Conservation (phyloP, 2,329 filamentous ascomycete genomes). For the Pseudopyricularia javanii region DNA sequence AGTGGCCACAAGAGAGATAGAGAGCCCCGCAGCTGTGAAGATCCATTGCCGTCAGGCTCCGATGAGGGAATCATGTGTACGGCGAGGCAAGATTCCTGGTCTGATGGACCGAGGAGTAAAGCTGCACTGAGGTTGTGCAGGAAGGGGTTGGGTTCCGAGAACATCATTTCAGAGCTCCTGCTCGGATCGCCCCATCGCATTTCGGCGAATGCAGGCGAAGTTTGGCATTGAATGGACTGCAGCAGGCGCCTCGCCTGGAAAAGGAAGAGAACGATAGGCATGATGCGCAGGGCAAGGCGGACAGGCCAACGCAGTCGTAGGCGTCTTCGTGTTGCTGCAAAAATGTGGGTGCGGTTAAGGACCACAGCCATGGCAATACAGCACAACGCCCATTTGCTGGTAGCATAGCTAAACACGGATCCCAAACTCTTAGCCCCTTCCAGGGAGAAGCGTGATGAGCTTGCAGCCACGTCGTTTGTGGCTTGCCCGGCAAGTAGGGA, state of each 20-base stretch:
- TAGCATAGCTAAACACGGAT: constrained; percentile 81
- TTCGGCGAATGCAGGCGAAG: constrained; percentile 57
- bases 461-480: constrained; percentile 16
- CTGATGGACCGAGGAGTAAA: constrained; percentile 61
- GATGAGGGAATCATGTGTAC: constrained; percentile 55
- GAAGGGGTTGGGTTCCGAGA: constrained; percentile 55
- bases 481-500: constrained; percentile 22
- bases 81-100: constrained; percentile 62
- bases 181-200: constrained; percentile 58
- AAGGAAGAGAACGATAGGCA: constrained; percentile 59
- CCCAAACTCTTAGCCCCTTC: constrained; percentile 60
- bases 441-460: constrained; percentile 36
- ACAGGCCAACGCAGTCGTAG: constrained; percentile 64
- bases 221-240: constrained; percentile 86
- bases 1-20: constrained; percentile 65
- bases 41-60: constrained; percentile 18
- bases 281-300: constrained; percentile 55
- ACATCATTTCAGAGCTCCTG: constrained; percentile 56
- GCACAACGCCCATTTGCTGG: constrained; percentile 81
- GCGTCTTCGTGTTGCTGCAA: constrained; percentile 74
- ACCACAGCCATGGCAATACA: constrained; percentile 80
- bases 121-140: constrained; percentile 61
- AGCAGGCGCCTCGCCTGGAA: constrained; percentile 59
- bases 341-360: constrained; percentile 85
- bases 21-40: constrained; percentile 57